Percentiles rank a stretch among this genome's conserved stretches.
phyloP scores from a whole-genome alignment of 2,329 filamentous ascomycete genomes.

The Trichoderma arundinaceum region DNA sequence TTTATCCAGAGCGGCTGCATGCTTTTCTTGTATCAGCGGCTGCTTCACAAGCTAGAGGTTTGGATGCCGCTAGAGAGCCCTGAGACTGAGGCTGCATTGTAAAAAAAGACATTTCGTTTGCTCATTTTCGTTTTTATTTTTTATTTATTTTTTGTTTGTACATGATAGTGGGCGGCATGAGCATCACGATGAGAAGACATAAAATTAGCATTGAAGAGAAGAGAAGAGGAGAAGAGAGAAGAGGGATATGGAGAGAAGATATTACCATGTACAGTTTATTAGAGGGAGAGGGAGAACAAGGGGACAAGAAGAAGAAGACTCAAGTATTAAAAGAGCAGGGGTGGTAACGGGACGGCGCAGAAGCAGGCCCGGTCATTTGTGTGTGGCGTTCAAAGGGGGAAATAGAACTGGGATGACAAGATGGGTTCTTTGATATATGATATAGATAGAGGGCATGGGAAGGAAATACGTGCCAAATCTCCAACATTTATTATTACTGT shows the following conservation, averaged over 20 bases:
- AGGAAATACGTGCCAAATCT: constrained; percentile 35
- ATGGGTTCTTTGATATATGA: constrained; percentile 36
- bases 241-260: not conserved
- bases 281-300: not conserved
- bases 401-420: constrained; percentile 38
- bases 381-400: constrained; percentile 31
- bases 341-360: constrained; percentile 26
- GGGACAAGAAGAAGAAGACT: constrained; percentile 23
- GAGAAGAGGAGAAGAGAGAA: not conserved
- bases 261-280: constrained; percentile 14
- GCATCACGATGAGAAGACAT: constrained; percentile 24
- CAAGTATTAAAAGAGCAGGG: constrained; percentile 38
- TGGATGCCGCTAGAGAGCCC: constrained; percentile 43
- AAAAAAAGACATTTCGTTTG: not conserved
- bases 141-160: not conserved
- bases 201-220: constrained; percentile 9
- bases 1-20: constrained; percentile 97
- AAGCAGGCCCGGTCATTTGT: constrained; percentile 16
- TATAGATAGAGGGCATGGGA: constrained; percentile 39
- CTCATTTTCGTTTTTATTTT: too few relatives aligned
- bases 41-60: constrained; percentile 76
- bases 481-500: constrained; percentile 36
- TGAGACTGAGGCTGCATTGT: constrained; percentile 21
- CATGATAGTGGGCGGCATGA: constrained; percentile 16
- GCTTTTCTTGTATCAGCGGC: constrained; percentile 91